A percentile compares a stretch with the other conserved stretches of the same genome.
Evolutionary conservation across 2,329 filamentous ascomycete species (phyloP).

Genomic region (Phaeomoniella chlamydospora): DNA sequence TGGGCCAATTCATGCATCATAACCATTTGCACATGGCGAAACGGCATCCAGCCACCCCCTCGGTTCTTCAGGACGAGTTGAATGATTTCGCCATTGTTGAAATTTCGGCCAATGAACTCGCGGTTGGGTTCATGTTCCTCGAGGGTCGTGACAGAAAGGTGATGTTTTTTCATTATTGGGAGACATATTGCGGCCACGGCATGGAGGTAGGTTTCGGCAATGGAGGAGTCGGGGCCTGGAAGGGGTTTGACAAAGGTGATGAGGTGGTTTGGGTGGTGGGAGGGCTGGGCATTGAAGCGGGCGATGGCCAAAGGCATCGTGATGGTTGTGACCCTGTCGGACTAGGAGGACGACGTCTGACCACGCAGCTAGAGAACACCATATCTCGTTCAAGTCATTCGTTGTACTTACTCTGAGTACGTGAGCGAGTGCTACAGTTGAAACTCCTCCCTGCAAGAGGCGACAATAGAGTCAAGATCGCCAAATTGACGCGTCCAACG

Average conservation of each 20-base stretch:
- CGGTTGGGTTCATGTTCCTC: slow-evolving; percentile 71
- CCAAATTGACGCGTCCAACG: no score
- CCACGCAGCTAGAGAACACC: no score
- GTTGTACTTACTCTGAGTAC: no score
- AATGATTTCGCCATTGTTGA: slow-evolving; percentile 77
- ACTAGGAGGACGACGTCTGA: no score
- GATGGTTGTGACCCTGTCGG: no score
- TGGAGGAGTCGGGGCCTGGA: slow-evolving; percentile 44
- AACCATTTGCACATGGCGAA: slow-evolving; percentile 78
- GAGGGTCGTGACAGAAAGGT: slow-evolving; percentile 52
- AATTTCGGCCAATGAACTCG: slow-evolving; percentile 79
- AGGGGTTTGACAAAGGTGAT: slow-evolving; percentile 80
- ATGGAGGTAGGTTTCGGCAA: slow-evolving; percentile 57
- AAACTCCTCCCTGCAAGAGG: no score
- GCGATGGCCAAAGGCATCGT: slow-evolving; percentile 65
- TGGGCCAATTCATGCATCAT: slow-evolving; percentile 90
- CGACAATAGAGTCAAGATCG: no score
- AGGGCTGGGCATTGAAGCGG: slow-evolving; percentile 45
- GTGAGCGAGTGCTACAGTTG: no score
- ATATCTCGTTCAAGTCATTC: no score
- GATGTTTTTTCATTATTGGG: slow-evolving; percentile 55
- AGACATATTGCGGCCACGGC: slow-evolving; percentile 68
- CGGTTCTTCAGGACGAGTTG: slow-evolving; percentile 63
- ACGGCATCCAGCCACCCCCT: slow-evolving; percentile 58
- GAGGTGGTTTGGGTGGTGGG: slow-evolving; percentile 13